These are phyloP conservation scores for Lactifluus echinatus DNA, from an alignment of 768 basidiomycete species.

Conservation along the genomic window DNA sequence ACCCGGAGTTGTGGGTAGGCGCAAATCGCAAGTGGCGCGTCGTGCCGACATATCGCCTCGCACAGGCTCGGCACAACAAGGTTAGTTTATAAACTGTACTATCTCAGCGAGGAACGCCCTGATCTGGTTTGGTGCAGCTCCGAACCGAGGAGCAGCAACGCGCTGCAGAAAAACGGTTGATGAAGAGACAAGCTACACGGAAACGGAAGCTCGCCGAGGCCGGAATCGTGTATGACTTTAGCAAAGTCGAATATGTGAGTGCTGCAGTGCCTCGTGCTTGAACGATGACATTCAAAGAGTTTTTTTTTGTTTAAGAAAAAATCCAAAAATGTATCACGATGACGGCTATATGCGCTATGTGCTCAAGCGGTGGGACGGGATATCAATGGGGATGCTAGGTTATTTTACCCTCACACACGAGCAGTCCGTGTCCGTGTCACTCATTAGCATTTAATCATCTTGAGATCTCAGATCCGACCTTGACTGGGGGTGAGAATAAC, in stretches of 20 bases:
- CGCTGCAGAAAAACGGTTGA: slow-evolving; percentile 55
- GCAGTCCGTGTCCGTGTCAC: no score
- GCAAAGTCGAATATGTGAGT: slow-evolving; percentile 76
- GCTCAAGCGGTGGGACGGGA: neutral
- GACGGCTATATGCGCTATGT: neutral
- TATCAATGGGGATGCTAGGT: neutral
- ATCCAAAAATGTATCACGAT: slow-evolving; percentile 22
- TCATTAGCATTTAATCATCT: no score
- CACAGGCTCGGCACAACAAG: slow-evolving; percentile 73
- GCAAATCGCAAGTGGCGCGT: slow-evolving; percentile 85
- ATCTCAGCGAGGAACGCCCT: neutral
- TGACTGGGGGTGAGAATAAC: no score
- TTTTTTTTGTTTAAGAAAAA: slow-evolving; percentile 29
- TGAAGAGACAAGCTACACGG: slow-evolving; percentile 68
- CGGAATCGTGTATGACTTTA: slow-evolving; percentile 86
- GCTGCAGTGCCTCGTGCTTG: neutral
- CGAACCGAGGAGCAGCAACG: slow-evolving; percentile 65
- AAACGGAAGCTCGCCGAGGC: slow-evolving; percentile 69
- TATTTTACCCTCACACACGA: neutral
- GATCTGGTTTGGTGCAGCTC: slow-evolving; percentile 34
- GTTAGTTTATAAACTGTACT: slow-evolving; percentile 31
- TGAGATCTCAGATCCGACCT: no score
- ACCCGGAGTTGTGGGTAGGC: slow-evolving; percentile 94
- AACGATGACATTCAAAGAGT: neutral
- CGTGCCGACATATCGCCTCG: slow-evolving; percentile 66